Evolutionary conservation across 2,329 filamentous ascomycete species (phyloP), one percentile per base, ranked within the genome.

Genomic region (Westerdykella ornata): DNA sequence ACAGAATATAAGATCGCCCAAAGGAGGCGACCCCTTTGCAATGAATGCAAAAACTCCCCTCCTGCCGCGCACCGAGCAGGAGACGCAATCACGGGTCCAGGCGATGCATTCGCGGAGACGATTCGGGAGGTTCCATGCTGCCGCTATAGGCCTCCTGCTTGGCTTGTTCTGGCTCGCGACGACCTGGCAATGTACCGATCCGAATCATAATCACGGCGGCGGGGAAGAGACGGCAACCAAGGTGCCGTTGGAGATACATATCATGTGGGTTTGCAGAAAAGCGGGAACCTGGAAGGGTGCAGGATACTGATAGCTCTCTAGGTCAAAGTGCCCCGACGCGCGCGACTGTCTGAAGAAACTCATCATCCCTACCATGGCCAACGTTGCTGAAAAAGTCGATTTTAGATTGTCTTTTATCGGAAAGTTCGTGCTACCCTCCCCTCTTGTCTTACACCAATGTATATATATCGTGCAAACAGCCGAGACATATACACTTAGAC

Each of bases 341-440:
- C 77, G 75, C 64, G 84, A 87, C 60, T 96, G 90, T 58, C 72
- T 98, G 15, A 78, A 80, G 47, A 72, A 88, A 45, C 70, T 98
- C 53, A 75, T 98, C 17, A 69, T 97, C 13, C 92, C 92, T 1
- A 77, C 82, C 16, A 96, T 98, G 89, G 80, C 88, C 65, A 77
- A 79, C 44, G 77, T 89, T 29, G 75, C 79, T 46, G 78, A 87
- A 49, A 92, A 94, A 65, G 88, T 97, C 47, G 82, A 95, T 72
- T 97, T 98, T 65, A 84, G 77, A 20, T 74, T 97, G 44, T 92
- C 87, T 7, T 97, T 85, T 59, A 94, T 98, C 57, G 92, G 90
- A 59, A 81, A 72, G 79, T 86, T 72, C 49, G 75, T 67, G 37
- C 22, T 28, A 17, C 37, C 16, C 22, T 31, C 17, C 9, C 32